Evolutionary conservation across 1,284 basidiomycete genomes (phyloP).

Genomic region (Malassezia yamatoensis): DNA sequence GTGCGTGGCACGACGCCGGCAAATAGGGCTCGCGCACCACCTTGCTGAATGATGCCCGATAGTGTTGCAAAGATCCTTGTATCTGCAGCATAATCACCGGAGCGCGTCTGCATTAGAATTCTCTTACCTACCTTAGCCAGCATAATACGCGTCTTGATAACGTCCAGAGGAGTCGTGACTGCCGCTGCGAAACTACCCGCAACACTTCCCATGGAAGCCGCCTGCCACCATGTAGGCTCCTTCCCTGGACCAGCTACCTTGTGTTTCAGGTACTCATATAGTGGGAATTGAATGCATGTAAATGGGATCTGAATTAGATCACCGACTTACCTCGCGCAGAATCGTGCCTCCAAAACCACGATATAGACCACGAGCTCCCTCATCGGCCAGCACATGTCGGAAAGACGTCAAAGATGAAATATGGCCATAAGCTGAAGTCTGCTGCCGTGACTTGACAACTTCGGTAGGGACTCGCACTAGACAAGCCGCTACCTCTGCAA

Average conservation of each 20-base stretch:
- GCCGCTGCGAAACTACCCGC: conserved; percentile 84
- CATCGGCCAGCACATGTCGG: conserved; percentile 53
- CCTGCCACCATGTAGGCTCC: conserved; percentile 56
- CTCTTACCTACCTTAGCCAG: conserved; percentile 54
- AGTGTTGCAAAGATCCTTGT: conserved; percentile 44
- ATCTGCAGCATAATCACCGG: conserved; percentile 23
- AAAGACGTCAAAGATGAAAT: conserved; percentile 52
- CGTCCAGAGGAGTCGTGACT: conserved; percentile 86
- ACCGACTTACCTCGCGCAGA: conserved; percentile 59
- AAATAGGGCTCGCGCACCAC: conserved; percentile 71
- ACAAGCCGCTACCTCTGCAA: conserved; percentile 60
- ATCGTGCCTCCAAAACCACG: conserved; percentile 69
- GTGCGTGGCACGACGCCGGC: conserved; percentile 80
- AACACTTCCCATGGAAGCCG: conserved; percentile 78
- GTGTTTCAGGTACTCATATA: conserved; percentile 80
- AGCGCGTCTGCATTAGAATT: not conserved
- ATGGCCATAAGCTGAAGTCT: conserved; percentile 62
- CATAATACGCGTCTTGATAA: conserved; percentile 96
- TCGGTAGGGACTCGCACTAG: conserved; percentile 87
- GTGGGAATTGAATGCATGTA: conserved; percentile 90
- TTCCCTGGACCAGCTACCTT: conserved; percentile 20
- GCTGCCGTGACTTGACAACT: conserved; percentile 76
- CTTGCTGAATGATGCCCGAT: conserved; percentile 58
- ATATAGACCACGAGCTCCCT: conserved; percentile 64
- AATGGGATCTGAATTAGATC: conserved; percentile 64